A percentile compares a stretch with the other conserved stretches of the same genome.
phyloP scores from a whole-genome alignment of 177 flowering plant genomes.

The Tripterygium wilfordii region DNA sequence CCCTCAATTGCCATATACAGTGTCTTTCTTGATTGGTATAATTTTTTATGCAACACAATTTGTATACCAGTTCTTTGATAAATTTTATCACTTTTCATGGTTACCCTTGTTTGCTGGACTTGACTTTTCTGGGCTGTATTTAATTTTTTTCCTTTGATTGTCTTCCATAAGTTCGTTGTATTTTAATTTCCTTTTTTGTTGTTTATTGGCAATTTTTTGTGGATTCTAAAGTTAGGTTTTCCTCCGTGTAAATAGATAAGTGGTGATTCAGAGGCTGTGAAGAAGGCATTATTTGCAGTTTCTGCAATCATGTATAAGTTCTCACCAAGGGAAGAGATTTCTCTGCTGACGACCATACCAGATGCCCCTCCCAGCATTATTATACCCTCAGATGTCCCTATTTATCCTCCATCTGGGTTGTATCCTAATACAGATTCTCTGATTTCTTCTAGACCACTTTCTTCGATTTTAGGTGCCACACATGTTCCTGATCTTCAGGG shows the following conservation, averaged over 20 bases:
- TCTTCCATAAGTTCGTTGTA: background rate
- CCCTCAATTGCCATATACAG: too few relatives aligned
- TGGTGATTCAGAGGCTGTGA: slow-evolving; percentile 77
- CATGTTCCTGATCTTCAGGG: slow-evolving; percentile 58
- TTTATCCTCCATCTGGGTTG: slow-evolving; percentile 64
- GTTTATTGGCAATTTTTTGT: background rate
- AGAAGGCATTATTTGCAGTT: slow-evolving; percentile 74
- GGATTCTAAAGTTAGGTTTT: too few relatives aligned
- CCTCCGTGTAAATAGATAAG: slow-evolving; percentile 37
- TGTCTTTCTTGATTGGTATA: too few relatives aligned
- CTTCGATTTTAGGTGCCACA: slow-evolving; percentile 47
- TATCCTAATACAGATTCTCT: slow-evolving; percentile 63
- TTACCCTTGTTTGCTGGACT: too few relatives aligned
- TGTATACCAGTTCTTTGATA: too few relatives aligned
- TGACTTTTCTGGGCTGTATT: too few relatives aligned
- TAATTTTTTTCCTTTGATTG: too few relatives aligned
- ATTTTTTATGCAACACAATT: too few relatives aligned
- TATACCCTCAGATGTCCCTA: slow-evolving; percentile 84
- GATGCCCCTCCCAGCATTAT: slow-evolving; percentile 78
- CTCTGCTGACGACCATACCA: slow-evolving; percentile 62
- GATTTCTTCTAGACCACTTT: slow-evolving; percentile 49
- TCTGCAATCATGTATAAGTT: slow-evolving; percentile 93
- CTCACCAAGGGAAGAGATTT: slow-evolving; percentile 74
- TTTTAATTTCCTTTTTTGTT: background rate
- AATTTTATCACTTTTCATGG: too few relatives aligned